Percentiles rank a stretch among this genome's conserved stretches.
Evolutionary conservation across 1,139 yeast species (phyloP).

Genomic region (Ogataea hybrid): DNA sequence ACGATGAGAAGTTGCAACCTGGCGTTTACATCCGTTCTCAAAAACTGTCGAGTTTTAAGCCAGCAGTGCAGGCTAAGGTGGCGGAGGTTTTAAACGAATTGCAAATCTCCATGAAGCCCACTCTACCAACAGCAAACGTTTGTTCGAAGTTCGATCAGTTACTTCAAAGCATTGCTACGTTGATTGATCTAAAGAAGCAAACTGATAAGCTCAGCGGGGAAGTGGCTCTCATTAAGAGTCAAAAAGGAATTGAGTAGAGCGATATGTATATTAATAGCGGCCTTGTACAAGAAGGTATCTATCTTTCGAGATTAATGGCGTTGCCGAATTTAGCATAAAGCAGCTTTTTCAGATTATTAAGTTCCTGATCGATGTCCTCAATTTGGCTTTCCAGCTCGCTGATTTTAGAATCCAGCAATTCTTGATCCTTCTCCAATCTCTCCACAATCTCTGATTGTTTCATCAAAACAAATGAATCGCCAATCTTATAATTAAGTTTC

Average conservation of each 20-base stretch:
- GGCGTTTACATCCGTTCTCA: conserved; percentile 82
- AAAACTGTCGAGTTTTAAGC: conserved; percentile 57
- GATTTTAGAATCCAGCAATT: conserved; percentile 49
- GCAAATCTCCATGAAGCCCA: conserved; percentile 77
- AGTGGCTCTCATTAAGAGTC: conserved; percentile 52
- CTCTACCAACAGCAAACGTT: conserved; percentile 83
- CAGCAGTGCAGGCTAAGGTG: conserved; percentile 76
- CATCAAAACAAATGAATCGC: conserved; percentile 73
- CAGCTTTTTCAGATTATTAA: conserved; percentile 62
- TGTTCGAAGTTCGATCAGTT: conserved; percentile 78
- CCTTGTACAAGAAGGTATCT: conserved; percentile 1
- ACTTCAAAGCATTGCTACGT: conserved; percentile 65
- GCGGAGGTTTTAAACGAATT: conserved; percentile 72
- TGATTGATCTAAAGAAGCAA: conserved; percentile 83
- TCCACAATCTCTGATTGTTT: conserved; percentile 64
- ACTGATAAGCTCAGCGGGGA: conserved; percentile 87
- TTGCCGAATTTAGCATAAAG: conserved; percentile 89
- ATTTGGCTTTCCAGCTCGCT: conserved; percentile 45
- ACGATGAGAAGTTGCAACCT: conserved; percentile 71
- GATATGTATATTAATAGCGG: conserved; percentile 9
- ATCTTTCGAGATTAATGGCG: conserved; percentile 78
- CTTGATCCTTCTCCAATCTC: conserved; percentile 61
- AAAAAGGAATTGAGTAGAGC: conserved; percentile 26
- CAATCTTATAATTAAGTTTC: conserved; percentile 58
- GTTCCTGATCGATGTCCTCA: conserved; percentile 47